Base-by-base conservation (phyloP, 108 stramenopile species). In the Aurantiochytrium sp. region DNA sequence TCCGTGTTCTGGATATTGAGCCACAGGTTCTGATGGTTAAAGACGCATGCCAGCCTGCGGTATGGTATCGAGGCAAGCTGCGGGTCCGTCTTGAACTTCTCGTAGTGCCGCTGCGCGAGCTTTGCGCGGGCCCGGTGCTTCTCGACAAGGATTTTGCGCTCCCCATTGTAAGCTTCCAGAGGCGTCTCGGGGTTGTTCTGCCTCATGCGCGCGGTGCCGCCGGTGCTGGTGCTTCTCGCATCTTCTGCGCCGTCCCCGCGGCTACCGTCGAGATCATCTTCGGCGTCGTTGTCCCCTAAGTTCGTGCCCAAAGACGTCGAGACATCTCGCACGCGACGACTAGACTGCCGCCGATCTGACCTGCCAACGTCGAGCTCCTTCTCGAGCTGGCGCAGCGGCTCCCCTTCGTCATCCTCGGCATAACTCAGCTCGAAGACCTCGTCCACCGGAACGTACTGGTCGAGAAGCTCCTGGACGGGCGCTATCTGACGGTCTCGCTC, bases 391-490 rank as follows among this genome's bases (percentile, higher is more conserved):
- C n/a, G n/a, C n/a, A n/a, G n/a, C n/a, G n/a, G n/a, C n/a, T n/a
- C n/a, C n/a, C n/a, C n/a, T n/a, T n/a, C n/a, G 17, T 52, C 45
- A 42, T 48, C 73, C 6, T 22, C 36, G 30, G 19, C 73, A 81
- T 65, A 65, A 27, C 59, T 65, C 8, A 81, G 73, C 45, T 81
- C 73, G 45, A 81, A 81, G 21, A 81, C 32, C 39, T 81, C 73
- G 45, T 81, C 73, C 39, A 81, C 45, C 45, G 73, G 39, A 24
- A 81, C 73, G 30, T 12, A 81, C 45, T 81, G 73, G 32, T 81
- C 73, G 21, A 24, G 17, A 48, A 81, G 73, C 42, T 81, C 73
- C 1, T 81, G 42, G 8, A 27, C 59, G 34, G 59, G 59, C 32
- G 59, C 34, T 12, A 65, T 27, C 59, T 65, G 32, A 34, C 27